These are phyloP conservation scores for Blastobotrys attinorum DNA, from an alignment of 805 yeast species.

Conservation along the genomic window DNA sequence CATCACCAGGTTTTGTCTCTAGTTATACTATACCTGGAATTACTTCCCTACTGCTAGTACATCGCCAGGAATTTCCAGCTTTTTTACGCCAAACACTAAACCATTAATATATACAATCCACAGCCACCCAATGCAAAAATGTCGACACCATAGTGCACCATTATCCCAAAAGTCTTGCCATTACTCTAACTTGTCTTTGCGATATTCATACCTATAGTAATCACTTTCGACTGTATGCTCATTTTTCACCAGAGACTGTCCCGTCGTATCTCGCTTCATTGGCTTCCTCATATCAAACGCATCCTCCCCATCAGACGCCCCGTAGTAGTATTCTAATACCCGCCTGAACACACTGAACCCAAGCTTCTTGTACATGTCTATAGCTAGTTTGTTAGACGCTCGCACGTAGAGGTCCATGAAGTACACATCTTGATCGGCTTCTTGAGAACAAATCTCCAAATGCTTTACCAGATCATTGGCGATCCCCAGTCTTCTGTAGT, in stretches of 20 bases:
- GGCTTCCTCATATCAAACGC: conserved; percentile 54
- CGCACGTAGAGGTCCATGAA: conserved; percentile 90
- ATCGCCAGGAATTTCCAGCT: too few species aligned
- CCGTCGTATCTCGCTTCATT: conserved; percentile 27
- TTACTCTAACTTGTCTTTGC: conserved; percentile 2
- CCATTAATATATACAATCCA: too few species aligned
- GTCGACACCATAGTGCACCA: too few species aligned
- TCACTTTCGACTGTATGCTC: conserved; percentile 23
- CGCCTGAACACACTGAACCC: conserved; percentile 82
- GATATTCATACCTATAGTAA: conserved; percentile 20
- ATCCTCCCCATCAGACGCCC: conserved; percentile 53
- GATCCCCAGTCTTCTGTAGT: conserved; percentile 75
- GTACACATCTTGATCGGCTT: conserved; percentile 70
- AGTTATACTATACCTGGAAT: too few species aligned
- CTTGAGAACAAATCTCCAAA: conserved; percentile 64
- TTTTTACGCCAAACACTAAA: too few species aligned
- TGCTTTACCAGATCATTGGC: conserved; percentile 74
- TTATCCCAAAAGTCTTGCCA: too few species aligned
- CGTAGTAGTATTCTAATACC: conserved; percentile 81
- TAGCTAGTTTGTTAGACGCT: conserved; percentile 73
- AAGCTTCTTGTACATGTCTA: conserved; percentile 72
- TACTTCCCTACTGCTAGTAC: too few species aligned
- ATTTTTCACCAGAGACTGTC: conserved; percentile 21
- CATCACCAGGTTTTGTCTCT: too few species aligned
- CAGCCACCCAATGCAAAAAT: too few species aligned